Base-by-base conservation (phyloP, 2,329 filamentous ascomycete species). In the Huntiella savannae region DNA sequence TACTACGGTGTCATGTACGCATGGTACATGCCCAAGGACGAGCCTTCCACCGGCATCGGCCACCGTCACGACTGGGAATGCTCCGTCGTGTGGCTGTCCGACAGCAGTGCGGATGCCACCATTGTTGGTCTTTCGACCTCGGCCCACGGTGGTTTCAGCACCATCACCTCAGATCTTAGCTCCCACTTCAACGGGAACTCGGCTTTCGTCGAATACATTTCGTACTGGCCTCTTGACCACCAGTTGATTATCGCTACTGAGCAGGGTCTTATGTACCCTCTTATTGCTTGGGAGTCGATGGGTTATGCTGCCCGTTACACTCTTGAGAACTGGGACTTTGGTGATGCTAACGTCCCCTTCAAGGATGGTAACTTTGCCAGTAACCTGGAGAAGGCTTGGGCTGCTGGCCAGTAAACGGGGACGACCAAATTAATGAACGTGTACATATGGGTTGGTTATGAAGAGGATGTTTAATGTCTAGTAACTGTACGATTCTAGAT, bases 21-120 rank as follows among this genome's bases (percentile, higher is more conserved):
- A 3, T 65, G 63, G 63, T 68, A 66, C 52, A 59, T 64, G 53
- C 65, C 65, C 43, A 68, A 69, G 55, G 64, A 68, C 47, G 53
- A 59, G 50, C 62, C 64, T 8, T 49, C 51, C 12, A 46, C 43
- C 32, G 43, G 43, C n/a, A 59, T 59, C 0, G 56, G 57, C 33
- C 62, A 65, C 48, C 59, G 62, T 4, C 60, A 64, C 49, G 63
- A 65, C 52, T 65, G 62, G 62, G 62, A 65, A 52, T 57, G 53
- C 43, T 52, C 54, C 16, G 54, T 64, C 3, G 52, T 64, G 12
- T 56, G 54, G 55, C 43, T 63, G 37, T 52, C 53, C 40, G 51
- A 53, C 0, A 51, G 53, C 13, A 49, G 53, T 7, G 55, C 53
- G 0, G 53, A 54, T 8, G 53, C 59, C 10, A 52, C 49, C 10